These are phyloP conservation scores for Hapsidospora chrysogenum DNA, from an alignment of 495 filamentous ascomycete species.

Conservation along the genomic window DNA sequence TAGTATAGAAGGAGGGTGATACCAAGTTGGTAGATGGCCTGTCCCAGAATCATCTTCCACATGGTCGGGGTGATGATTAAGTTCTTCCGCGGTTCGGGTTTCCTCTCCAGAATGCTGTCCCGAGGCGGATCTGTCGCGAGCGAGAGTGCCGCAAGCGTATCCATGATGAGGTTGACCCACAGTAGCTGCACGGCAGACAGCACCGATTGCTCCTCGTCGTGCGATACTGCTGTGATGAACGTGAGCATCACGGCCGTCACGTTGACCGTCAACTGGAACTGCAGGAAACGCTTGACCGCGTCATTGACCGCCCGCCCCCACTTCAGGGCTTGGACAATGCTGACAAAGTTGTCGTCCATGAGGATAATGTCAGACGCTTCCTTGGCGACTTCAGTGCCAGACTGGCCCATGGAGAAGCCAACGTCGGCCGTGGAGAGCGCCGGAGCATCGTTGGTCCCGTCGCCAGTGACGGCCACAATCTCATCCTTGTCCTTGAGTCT, in stretches of 20 bases:
- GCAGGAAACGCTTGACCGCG: slow-evolving; percentile 76
- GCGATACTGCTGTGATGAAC: slow-evolving; percentile 69
- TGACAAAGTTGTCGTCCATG: slow-evolving; percentile 79
- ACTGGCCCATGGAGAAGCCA: slow-evolving; percentile 86
- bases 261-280: slow-evolving; percentile 81
- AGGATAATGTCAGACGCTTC: slow-evolving; percentile 85
- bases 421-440: slow-evolving; percentile 76
- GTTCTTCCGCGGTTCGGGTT: slow-evolving; percentile 65
- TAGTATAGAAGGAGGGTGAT: slow-evolving; percentile 72
- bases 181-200: slow-evolving; percentile 74
- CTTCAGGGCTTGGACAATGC: slow-evolving; percentile 76
- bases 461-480: slow-evolving; percentile 76
- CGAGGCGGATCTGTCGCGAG: slow-evolving; percentile 74
- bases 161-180: slow-evolving; percentile 93
- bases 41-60: slow-evolving; percentile 94
- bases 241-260: slow-evolving; percentile 73
- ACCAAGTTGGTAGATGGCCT: slow-evolving; percentile 65
- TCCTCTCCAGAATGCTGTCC: slow-evolving; percentile 61
- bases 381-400: slow-evolving; percentile 86
- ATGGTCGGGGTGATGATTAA: slow-evolving; percentile 68
- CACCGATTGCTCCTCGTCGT: slow-evolving; percentile 45
- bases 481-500: slow-evolving; percentile 58
- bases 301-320: slow-evolving; percentile 89
- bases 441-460: slow-evolving; percentile 82
- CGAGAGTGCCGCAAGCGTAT: slow-evolving; percentile 75